A percentile compares a stretch with the other conserved stretches of the same genome.
Evolutionary conservation across 1,284 basidiomycete genomes (phyloP).

Genomic region (Cerioporus squamosus): DNA sequence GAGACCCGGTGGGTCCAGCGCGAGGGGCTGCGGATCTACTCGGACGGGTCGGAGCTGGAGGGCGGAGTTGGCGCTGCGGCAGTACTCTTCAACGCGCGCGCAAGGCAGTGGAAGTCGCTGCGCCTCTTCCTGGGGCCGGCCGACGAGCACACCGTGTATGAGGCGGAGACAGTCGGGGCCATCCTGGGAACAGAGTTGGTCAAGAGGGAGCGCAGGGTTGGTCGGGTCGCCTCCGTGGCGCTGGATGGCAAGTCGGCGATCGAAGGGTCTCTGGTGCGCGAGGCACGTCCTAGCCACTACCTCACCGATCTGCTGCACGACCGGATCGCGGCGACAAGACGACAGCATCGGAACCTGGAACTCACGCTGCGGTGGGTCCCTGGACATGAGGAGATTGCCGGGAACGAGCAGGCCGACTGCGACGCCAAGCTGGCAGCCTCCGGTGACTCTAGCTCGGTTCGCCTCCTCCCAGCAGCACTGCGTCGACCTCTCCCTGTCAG

Average conservation of each 20-base stretch:
- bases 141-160: conserved; percentile 34
- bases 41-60: conserved; percentile 23
- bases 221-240: not conserved
- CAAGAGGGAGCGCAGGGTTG: not conserved
- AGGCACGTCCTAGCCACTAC: conserved; percentile 6
- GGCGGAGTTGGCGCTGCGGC: conserved; percentile 8
- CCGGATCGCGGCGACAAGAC: not conserved
- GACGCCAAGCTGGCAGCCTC: conserved; percentile 23
- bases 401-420: conserved; percentile 26
- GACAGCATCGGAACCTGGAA: conserved; percentile 1
- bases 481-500: conserved; percentile 18
- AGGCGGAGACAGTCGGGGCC: conserved; percentile 34
- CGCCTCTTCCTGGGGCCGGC: conserved; percentile 27
- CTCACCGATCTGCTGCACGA: conserved; percentile 14
- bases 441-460: not conserved
- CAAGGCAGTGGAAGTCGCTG: not conserved
- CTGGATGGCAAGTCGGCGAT: conserved; percentile 19
- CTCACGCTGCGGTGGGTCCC: conserved; percentile 23
- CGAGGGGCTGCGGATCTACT: conserved; percentile 8
- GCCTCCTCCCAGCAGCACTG: conserved; percentile 8
- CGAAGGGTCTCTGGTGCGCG: not conserved
- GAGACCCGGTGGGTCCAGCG: not conserved
- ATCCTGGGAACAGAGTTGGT: conserved; percentile 18
- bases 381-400: conserved; percentile 22
- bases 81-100: conserved; percentile 4